A percentile compares a stretch with the other conserved stretches of the same genome.
These are phyloP conservation scores for Heteromeles arbutifolia DNA, from an alignment of 306 rosid species.

Conservation along the genomic window DNA sequence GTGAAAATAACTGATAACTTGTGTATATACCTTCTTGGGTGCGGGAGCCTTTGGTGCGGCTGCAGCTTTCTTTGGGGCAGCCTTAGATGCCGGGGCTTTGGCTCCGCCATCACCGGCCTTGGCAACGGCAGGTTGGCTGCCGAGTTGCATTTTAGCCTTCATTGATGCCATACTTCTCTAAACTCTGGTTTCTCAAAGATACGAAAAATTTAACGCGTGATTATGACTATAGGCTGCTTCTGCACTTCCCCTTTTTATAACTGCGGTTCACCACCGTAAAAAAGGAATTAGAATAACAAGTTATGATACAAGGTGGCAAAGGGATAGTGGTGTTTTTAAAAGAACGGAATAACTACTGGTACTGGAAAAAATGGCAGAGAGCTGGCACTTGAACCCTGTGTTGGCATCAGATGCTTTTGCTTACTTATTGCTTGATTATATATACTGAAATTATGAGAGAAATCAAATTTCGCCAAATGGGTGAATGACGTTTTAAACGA, in stretches of 20 bases:
- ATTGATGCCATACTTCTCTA: conserved; percentile 29
- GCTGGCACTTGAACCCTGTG: neutral
- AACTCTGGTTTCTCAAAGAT: neutral
- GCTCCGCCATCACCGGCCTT: conserved; percentile 21
- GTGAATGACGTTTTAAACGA: neutral
- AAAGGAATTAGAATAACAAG: conserved; percentile 25
- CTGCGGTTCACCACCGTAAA: neutral
- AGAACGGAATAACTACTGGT: neutral
- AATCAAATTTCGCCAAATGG: neutral
- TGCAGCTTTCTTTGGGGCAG: conserved; percentile 49
- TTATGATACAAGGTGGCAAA: neutral
- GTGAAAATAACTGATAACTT: neutral
- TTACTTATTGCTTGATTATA: neutral
- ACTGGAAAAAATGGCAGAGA: neutral
- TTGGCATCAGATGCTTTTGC: neutral
- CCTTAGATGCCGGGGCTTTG: conserved; percentile 40
- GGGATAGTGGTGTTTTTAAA: neutral
- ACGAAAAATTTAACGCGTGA: neutral
- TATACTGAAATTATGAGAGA: neutral
- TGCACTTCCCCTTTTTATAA: conserved; percentile 15
- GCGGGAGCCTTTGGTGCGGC: conserved; percentile 48
- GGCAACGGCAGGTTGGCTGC: conserved; percentile 24
- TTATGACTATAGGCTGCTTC: neutral
- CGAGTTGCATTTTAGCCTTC: conserved; percentile 36
- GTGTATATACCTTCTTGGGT: conserved; percentile 47